Evolutionary conservation across 78 protist species (phyloP), one percentile per base, ranked within the genome.

Genomic region (Ministeria vibrans): DNA sequence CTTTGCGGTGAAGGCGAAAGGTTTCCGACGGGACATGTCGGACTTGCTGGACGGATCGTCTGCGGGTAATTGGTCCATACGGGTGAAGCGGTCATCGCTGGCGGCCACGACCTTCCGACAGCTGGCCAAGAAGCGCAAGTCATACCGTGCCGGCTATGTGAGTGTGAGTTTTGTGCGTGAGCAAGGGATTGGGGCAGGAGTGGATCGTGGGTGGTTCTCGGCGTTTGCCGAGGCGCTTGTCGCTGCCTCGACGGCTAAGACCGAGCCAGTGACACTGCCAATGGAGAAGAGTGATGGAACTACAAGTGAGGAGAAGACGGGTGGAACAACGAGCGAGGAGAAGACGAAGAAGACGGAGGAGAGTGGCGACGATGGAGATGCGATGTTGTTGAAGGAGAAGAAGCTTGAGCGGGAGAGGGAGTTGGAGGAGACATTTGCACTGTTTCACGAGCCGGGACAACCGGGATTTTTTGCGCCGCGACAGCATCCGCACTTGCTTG

Each of bases 401-500:
- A n/a, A n/a, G n/a, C n/a, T n/a, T n/a, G n/a, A n/a, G n/a, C n/a
- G n/a, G n/a, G n/a, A n/a, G n/a, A n/a, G n/a, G n/a, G n/a, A n/a
- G n/a, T n/a, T n/a, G n/a, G n/a, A n/a, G n/a, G n/a, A n/a, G n/a
- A n/a, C n/a, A n/a, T n/a, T n/a, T n/a, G 13, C 71, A 41, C 71
- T 63, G 42, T 25, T 63, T 25, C 34, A 22, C 23, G 71, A 63
- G 41, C 71, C 71, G 25, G 71, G 71, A 3, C 34, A 7, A 23
- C 43, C 71, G 13, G 71, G 71, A 2, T 63, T 63, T 41, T 63
- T 63, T 30, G 34, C 71, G 71, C 71, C 71, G 71, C 71, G 71
- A 23, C 39, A 63, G 43, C 41, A 32, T 41, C 43, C 71, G n/a
- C 36, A 30, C 66, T 28, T 30, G 15, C 28, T 15, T 11, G 66